Percentiles rank a stretch among this genome's conserved stretches.
Evolutionary conservation across 2,329 filamentous ascomycete genomes (phyloP).

Genomic region (Cercospora janseana): DNA sequence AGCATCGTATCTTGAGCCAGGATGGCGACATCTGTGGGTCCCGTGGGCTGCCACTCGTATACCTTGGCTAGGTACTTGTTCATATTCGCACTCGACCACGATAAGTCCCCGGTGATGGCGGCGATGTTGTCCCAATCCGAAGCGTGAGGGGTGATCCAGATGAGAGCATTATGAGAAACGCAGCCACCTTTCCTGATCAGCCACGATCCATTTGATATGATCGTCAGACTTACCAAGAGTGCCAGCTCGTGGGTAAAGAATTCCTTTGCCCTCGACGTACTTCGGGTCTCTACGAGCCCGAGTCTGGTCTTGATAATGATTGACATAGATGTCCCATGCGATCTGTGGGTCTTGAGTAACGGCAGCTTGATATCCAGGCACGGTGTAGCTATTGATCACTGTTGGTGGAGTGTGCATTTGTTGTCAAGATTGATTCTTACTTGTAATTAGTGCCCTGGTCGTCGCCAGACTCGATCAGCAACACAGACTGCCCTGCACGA

Average conservation of each 20-base stretch:
- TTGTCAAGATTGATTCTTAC: neutral
- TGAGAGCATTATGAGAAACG: constrained; percentile 57
- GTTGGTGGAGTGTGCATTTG: neutral
- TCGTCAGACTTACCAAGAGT: constrained; percentile 45
- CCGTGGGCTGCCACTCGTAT: constrained; percentile 35
- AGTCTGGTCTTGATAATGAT: constrained; percentile 55
- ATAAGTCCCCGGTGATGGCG: constrained; percentile 57
- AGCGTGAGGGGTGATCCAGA: constrained; percentile 57
- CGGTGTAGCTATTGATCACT: constrained; percentile 42
- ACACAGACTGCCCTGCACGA: constrained; percentile 55
- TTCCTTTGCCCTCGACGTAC: constrained; percentile 51
- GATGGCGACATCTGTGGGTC: constrained; percentile 27
- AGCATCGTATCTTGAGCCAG: constrained; percentile 24
- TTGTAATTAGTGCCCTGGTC: constrained; percentile 54
- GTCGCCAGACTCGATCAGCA: constrained; percentile 61
- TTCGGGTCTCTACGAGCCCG: constrained; percentile 58
- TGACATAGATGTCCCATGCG: constrained; percentile 47
- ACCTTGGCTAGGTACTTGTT: constrained; percentile 54
- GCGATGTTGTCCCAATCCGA: constrained; percentile 61
- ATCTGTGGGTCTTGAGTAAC: constrained; percentile 17
- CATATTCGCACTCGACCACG: constrained; percentile 60
- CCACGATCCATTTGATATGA: neutral
- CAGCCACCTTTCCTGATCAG: constrained; percentile 10
- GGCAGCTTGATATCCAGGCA: constrained; percentile 49
- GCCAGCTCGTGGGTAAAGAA: constrained; percentile 57